Evolutionary conservation across 768 basidiomycete species (phyloP).

Genomic region (Naganishia vishniacii): DNA sequence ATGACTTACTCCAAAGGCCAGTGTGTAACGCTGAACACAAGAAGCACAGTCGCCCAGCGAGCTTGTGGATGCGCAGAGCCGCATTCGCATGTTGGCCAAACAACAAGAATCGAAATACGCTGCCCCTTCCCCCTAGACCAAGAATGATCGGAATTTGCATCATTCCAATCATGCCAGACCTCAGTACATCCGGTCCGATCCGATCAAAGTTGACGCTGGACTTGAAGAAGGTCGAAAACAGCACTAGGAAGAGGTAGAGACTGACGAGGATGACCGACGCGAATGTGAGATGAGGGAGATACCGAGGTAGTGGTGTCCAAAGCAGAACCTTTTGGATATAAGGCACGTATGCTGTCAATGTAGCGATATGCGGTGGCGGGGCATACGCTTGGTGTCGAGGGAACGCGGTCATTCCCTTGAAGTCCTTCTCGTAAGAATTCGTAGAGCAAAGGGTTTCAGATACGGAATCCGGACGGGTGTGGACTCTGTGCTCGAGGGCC

Average conservation of each 20-base stretch:
- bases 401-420: background rate
- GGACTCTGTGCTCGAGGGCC: background rate
- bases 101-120: conserved; percentile 38
- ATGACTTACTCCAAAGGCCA: conserved; percentile 36
- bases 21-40: conserved; percentile 36
- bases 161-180: conserved; percentile 39
- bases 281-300: conserved; percentile 36
- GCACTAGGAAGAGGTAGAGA: conserved; percentile 34
- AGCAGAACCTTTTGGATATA: conserved; percentile 22
- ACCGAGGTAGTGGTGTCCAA: conserved; percentile 33
- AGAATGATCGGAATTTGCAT: conserved; percentile 42
- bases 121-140: conserved; percentile 42
- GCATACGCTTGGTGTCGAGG: background rate
- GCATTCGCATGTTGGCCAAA: conserved; percentile 35
- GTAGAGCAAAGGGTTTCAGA: background rate
- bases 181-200: conserved; percentile 35
- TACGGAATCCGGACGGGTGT: background rate
- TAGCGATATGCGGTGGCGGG: conserved; percentile 12
- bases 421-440: background rate
- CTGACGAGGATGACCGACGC: conserved; percentile 31
- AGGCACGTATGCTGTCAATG: background rate
- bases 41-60: conserved; percentile 39
- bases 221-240: conserved; percentile 36
- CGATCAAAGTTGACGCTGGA: conserved; percentile 29
- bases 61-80: conserved; percentile 40